Evolutionary conservation across 108 stramenopile genomes (phyloP), one percentile per base, ranked within the genome.

Genomic region (Chaetoceros tenuissimus): DNA sequence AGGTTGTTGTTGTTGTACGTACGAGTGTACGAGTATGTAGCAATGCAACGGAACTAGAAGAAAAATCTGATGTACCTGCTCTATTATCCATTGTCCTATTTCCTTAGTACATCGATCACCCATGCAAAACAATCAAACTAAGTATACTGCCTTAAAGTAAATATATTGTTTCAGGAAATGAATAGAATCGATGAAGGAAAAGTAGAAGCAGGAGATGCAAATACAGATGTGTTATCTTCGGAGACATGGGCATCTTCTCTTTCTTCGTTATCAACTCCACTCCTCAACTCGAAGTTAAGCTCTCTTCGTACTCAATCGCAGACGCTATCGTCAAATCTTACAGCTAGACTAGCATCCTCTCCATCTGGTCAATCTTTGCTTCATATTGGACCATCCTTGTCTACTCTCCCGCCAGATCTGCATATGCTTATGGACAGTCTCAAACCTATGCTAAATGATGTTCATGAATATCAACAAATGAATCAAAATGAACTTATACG

Each of bases 281-380:
- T 57, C 3, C 62, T 84, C 57, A 69, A 84, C 53, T 21, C 49
- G 24, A 73, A 74, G 40, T 48, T 77, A 28, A 51, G 54, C n/a
- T 46, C 46, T 10, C 64, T 89, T 23, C 69, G 65, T 17, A 66
- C 63, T 8, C 67, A 82, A 59, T 82, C 87, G 24, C 68, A 76
- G 51, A 54, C 78, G 30, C 82, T 85, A n/a, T 77, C 75, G 50
- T 74, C 80, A 47, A 59, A 76, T 26, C 69, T 93, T 5, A 93
- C 91, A 8, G 74, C 80, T 47, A 83, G 80, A 46, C 76, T 93
- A 23, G 87, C 91, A 50, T 78, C 85, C 0, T 87, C 85, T 2
- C 85, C 82, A 48, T 87, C 87, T 0, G 91, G 91, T 46, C 91
- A 89, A 48, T 74, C 80, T 24, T 64, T 93, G 13, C 63, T 93